phyloP scores from a whole-genome alignment of 495 filamentous ascomycete genomes.

The Neurospora sp. region DNA sequence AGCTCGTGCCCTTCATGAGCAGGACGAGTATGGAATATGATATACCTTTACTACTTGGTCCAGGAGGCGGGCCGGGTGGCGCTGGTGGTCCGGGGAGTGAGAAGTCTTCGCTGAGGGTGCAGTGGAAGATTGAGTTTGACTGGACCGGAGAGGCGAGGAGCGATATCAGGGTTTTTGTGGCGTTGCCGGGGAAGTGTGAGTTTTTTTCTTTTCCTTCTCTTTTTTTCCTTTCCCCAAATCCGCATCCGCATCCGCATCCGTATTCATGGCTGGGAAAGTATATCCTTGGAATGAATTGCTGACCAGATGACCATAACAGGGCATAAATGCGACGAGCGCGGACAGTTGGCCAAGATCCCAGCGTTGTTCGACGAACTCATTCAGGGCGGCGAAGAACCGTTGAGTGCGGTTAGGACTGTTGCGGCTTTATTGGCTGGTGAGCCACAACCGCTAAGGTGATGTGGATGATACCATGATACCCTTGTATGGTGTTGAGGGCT shows the following conservation, averaged over 20 bases:
- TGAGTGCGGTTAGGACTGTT: constrained; percentile 41
- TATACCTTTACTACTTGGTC: constrained; percentile 12
- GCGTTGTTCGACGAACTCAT: constrained; percentile 42
- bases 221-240: neutral
- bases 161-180: constrained; percentile 33
- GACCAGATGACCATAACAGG: constrained; percentile 24
- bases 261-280: neutral
- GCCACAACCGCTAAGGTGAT: constrained; percentile 2
- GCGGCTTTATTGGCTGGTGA: constrained; percentile 42
- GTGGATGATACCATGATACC: neutral
- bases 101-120: constrained; percentile 28
- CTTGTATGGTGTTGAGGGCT: neutral
- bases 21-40: constrained; percentile 33
- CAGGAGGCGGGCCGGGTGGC: neutral
- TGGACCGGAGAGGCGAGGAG: constrained; percentile 55
- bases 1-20: constrained; percentile 33
- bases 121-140: constrained; percentile 51
- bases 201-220: constrained; percentile 2
- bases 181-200: constrained; percentile 44
- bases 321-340: constrained; percentile 39
- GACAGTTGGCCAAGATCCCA: constrained; percentile 39
- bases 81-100: neutral
- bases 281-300: constrained; percentile 5
- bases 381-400: constrained; percentile 36
- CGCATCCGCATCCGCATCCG: neutral